These are phyloP conservation scores for Yamadazyma atlantica DNA, from an alignment of 1,139 yeast species.

Conservation along the genomic window DNA sequence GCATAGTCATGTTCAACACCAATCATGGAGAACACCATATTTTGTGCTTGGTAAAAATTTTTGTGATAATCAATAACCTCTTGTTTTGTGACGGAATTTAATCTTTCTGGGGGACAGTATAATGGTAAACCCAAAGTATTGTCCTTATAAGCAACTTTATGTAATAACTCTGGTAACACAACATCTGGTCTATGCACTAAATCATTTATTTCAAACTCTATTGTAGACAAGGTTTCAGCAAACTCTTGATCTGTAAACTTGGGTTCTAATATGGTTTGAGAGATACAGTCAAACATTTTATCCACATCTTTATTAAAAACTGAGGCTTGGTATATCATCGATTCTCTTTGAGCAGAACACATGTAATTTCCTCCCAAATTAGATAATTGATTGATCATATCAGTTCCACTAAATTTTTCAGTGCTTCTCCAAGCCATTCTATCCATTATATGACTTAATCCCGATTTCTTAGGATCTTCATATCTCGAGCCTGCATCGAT, in stretches of 20 bases:
- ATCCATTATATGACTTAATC: slow-evolving; percentile 82
- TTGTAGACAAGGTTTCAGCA: slow-evolving; percentile 69
- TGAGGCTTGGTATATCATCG: slow-evolving; percentile 90
- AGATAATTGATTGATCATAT: slow-evolving; percentile 76
- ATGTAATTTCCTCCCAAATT: slow-evolving; percentile 91
- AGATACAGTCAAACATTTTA: slow-evolving; percentile 71
- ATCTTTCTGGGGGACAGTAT: slow-evolving; percentile 72
- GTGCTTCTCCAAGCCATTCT: slow-evolving; percentile 88
- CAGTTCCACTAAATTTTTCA: slow-evolving; percentile 53
- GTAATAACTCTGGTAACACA: slow-evolving; percentile 83
- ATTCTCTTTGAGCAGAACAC: slow-evolving; percentile 90
- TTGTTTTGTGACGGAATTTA: slow-evolving; percentile 53
- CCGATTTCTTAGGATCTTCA: slow-evolving; percentile 58
- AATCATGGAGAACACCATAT: slow-evolving; percentile 82
- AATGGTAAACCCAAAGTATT: slow-evolving; percentile 86
- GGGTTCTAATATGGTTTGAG: slow-evolving; percentile 82
- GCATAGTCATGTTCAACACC: slow-evolving; percentile 81
- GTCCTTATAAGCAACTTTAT: slow-evolving; percentile 71
- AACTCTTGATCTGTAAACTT: slow-evolving; percentile 67
- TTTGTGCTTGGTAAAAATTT: slow-evolving; percentile 74
- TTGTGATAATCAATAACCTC: slow-evolving; percentile 63
- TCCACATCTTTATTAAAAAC: slow-evolving; percentile 89
- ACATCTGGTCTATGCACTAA: slow-evolving; percentile 83
- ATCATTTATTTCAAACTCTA: slow-evolving; percentile 80
- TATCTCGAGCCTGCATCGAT: slow-evolving; percentile 88